Base-by-base conservation (phyloP, 2,329 filamentous ascomycete species). In the Colletotrichum euphorbiae region DNA sequence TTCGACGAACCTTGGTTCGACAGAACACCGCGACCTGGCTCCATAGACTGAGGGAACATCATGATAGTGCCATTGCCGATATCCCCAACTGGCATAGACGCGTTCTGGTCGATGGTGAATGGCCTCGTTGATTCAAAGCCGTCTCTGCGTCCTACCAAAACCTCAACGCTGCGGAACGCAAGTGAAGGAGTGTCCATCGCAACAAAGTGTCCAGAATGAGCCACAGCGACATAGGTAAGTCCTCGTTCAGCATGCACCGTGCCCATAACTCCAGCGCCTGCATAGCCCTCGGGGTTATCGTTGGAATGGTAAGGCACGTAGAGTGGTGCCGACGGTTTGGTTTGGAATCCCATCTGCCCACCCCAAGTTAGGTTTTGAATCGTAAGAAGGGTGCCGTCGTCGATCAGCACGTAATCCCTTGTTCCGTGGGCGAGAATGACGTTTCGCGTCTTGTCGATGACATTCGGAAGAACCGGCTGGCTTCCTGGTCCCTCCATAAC, bases 281-380 rank as follows among this genome's bases (percentile, higher is more conserved):
- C 87, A 1, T 67, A 19, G 11, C 36, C 61, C 51, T 61, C 67
- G 17, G 85, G 76, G n/a, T 81, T 82, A 12, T 78, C 78, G 2
- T 79, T 72, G 61, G 70, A 78, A 21, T 84, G 79, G 62, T 85
- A 73, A 0, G 92, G 91, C 0, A 94, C 90, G 75, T 87, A 93
- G 74, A 93, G 90, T 2, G 89, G 87, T 58, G 88, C 84, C 1
- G 75, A 76, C 0, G 92, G 92, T 0, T 80, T 77, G 1, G 77
- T 75, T 71, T 89, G 86, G 82, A 95, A 94, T 0, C 92, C 93
- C 58, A 91, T 87, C 48, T 83, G 76, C 4, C 91, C 92, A 65
- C 88, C 87, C 89, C 89, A 95, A 0, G 91, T 94, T 89, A 94
- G 93, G 80, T 94, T 94, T 75, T 95, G 92, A 67, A 94, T 89